These are phyloP conservation scores for Argentina anserina DNA, from an alignment of 306 rosid species.

Conservation along the genomic window DNA sequence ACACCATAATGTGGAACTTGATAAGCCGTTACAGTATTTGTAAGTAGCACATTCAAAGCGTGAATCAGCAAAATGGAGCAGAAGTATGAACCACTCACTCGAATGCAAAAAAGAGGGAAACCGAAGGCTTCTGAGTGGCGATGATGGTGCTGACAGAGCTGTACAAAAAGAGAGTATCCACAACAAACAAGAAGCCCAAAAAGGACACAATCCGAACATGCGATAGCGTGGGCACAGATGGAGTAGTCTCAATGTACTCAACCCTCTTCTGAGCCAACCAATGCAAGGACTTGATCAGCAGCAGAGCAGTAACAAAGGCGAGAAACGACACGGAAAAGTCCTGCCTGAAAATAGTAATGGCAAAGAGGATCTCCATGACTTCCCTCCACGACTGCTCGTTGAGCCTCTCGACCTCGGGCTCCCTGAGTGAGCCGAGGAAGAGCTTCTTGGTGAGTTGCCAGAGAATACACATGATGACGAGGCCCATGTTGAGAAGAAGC, in stretches of 20 bases:
- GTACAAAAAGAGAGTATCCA: slow-evolving; percentile 74
- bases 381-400: slow-evolving; percentile 99
- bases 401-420: slow-evolving; percentile 98
- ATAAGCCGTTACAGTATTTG: too few relatives aligned
- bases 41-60: background rate
- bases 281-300: slow-evolving; percentile 88
- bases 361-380: slow-evolving; percentile 96
- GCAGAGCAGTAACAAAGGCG: slow-evolving; percentile 81
- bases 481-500: slow-evolving; percentile 94
- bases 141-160: slow-evolving; percentile 58
- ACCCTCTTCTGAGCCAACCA: slow-evolving; percentile 99
- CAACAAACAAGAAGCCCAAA: slow-evolving; percentile 78
- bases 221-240: slow-evolving; percentile 66
- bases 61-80: slow-evolving; percentile 3
- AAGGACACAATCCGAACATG: slow-evolving; percentile 92
- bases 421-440: slow-evolving; percentile 90
- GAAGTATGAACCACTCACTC: slow-evolving; percentile 61
- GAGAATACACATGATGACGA: slow-evolving; percentile 76
- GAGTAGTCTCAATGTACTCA: slow-evolving; percentile 97
- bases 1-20: slow-evolving; percentile 13
- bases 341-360: slow-evolving; percentile 93
- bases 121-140: slow-evolving; percentile 74
- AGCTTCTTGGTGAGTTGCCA: slow-evolving; percentile 86
- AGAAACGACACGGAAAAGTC: slow-evolving; percentile 89
- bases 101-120: slow-evolving; percentile 85